phyloP scores from a whole-genome alignment of 2,329 filamentous ascomycete species.

The Ophiostoma triangulosporum region DNA sequence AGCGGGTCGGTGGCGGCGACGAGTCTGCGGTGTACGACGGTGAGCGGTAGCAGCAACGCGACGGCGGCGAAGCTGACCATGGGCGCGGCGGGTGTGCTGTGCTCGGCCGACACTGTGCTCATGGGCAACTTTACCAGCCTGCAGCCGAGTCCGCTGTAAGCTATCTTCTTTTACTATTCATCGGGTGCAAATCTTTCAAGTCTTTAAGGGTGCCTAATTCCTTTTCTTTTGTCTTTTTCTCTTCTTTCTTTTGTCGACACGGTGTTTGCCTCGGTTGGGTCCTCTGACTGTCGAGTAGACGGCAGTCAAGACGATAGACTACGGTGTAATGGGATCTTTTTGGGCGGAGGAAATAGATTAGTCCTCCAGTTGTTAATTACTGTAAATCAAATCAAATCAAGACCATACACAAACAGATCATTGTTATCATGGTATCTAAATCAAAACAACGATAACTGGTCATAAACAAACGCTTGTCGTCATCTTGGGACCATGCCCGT shows the following conservation, averaged over 20 bases:
- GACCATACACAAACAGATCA: too few species aligned
- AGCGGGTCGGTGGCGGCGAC: conserved; percentile 7
- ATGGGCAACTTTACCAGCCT: conserved; percentile 13
- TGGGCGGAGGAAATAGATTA: too few species aligned
- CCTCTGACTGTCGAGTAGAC: neutral
- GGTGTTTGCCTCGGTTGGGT: neutral
- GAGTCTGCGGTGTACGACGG: conserved; percentile 6
- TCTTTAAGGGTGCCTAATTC: too few species aligned
- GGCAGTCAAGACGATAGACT: too few species aligned
- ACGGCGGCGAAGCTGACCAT: neutral
- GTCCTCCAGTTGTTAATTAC: too few species aligned
- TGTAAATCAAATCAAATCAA: too few species aligned
- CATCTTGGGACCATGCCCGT: too few species aligned
- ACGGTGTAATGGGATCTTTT: neutral
- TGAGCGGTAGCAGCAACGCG: neutral
- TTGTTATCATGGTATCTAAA: too few species aligned
- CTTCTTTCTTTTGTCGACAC: neutral
- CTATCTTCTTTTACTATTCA: too few species aligned
- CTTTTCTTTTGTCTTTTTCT: neutral
- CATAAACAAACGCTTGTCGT: too few species aligned
- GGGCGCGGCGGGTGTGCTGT: conserved; percentile 8
- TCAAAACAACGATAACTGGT: neutral
- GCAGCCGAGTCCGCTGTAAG: conserved; percentile 12
- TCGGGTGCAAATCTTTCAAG: too few species aligned
- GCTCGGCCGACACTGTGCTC: neutral